Percentiles rank a stretch among this genome's conserved stretches.
Evolutionary conservation across 108 stramenopile species (phyloP).

Genomic region (Cyclostephanos invisitatus): DNA sequence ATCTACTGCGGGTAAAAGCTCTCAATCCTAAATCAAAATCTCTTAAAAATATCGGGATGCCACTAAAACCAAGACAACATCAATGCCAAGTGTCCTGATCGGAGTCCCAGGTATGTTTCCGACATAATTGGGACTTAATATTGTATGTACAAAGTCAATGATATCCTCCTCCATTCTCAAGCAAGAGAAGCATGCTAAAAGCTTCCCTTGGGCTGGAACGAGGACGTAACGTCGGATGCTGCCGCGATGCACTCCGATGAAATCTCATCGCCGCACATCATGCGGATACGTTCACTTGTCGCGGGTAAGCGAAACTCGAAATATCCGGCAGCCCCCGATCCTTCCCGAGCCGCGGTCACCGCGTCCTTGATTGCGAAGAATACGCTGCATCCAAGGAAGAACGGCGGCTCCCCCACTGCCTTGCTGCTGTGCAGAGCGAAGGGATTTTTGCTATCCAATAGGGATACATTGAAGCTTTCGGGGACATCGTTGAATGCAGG

Average conservation of each 20-base stretch:
- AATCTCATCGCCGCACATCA: slow-evolving; percentile 67
- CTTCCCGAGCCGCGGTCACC: slow-evolving; percentile 62
- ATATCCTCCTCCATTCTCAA: too few species aligned
- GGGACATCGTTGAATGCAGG: slow-evolving; percentile 95
- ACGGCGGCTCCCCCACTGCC: slow-evolving; percentile 96
- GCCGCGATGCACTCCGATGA: slow-evolving; percentile 47
- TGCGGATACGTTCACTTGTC: slow-evolving; percentile 84
- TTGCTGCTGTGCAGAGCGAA: slow-evolving; percentile 94
- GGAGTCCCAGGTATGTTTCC: too few species aligned
- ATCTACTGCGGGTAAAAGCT: too few species aligned
- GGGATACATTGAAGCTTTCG: slow-evolving; percentile 84
- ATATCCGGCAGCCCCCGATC: slow-evolving; percentile 48
- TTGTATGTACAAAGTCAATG: too few species aligned
- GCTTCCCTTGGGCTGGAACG: slow-evolving; percentile 49
- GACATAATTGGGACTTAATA: too few species aligned
- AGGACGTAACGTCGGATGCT: slow-evolving; percentile 10
- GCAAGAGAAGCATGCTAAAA: slow-evolving; percentile 6
- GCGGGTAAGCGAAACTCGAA: slow-evolving; percentile 90
- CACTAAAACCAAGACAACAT: too few species aligned
- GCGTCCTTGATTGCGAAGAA: slow-evolving; percentile 96
- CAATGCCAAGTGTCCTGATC: too few species aligned
- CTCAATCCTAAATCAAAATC: too few species aligned
- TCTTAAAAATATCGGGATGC: too few species aligned
- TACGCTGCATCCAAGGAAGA: slow-evolving; percentile 86
- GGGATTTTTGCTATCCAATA: slow-evolving; percentile 86